Evolutionary conservation across 495 filamentous ascomycete species (phyloP), one percentile per base, ranked within the genome.

Genomic region (Podospora appendiculata): DNA sequence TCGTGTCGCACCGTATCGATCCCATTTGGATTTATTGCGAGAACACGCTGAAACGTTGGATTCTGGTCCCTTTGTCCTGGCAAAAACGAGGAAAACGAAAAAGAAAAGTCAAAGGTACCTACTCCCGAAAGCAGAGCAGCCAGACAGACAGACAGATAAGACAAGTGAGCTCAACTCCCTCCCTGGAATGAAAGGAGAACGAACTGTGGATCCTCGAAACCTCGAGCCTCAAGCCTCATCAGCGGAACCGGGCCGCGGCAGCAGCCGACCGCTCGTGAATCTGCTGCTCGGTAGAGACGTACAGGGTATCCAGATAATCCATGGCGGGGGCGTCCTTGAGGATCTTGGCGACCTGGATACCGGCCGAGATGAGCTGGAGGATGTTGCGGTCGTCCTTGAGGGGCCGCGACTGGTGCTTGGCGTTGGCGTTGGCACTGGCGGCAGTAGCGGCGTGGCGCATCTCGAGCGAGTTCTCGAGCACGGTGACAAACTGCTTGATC

Each of bases 371-470:
- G 25, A 92, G 76, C 70, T 94, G 89, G 36, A 94, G 76, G 51
- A 94, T 87, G 64, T 91, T 90, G 57, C 89, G 79, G 67, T 94
- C 89, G 74, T 94, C 89, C 79, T 94, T 94, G 53, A 89, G 73
- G 14, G 88, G 87, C 42, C 88, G 79, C 45, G 82, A 85, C 65
- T 89, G 87, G 68, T 90, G 85, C 73, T 89, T 89, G 42, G 87
- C 86, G 5, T 25, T 25, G 25, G 2, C 25, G 5, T 2, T 5
- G 5, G 25, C 25, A 25, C 25, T 25, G 25, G 25, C 2, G 25
- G 5, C 25, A 25, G 25, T 5, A 25, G n/a, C n/a, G 14, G 67
- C 63, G 36, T 91, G 88, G 52, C 88, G 80, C 86, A 90, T 88
- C 71, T 90, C 87, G 68, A 90, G 70, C 51, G 86, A 89, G 60